Base-by-base conservation (phyloP, 768 basidiomycete genomes). In the Pulveroboletus sp. region DNA sequence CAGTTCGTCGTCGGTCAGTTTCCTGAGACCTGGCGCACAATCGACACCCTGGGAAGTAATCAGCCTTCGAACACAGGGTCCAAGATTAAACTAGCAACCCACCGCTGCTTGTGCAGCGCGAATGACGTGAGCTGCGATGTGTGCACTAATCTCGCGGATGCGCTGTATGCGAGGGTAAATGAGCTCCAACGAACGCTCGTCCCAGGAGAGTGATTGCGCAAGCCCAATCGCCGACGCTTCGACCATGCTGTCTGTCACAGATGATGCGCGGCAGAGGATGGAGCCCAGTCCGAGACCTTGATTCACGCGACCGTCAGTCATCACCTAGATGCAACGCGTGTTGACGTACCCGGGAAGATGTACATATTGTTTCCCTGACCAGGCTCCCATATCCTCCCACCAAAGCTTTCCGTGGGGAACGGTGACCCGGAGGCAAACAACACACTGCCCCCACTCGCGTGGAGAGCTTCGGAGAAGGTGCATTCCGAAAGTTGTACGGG, bases 341-440 rank as follows among this genome's bases (percentile, higher is more conserved):
- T 5, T 2, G 14, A 60, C 68, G 14, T 35, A 80, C 82, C 80
- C 41, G 82, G 83, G 75, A 85, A 85, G 60, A 87, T 86, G 66
- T 87, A 89, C 90, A 94, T 93, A 68, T 95, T 97, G 67, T 95
- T 97, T 23, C 93, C 93, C 69, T 97, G 94, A 20, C 90, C 90
- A 2, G 94, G 84, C 55, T 85, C 83, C 55, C 85, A 71, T 29
- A 56, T 75, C 45, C 70, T 72, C 25, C 82, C 83, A 31, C 75
- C 67, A 69, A 74, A 85, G 47, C 69, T 59, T 54, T 84, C 74
- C 39, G 77, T 73, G 13, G 80, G 77, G 79, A 94, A 97, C 4
- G 93, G 94, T 27, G 87, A 89, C 4, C 93, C 94, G 34, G 83
- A 85, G 1, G 94, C 93, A 62, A 93, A 97, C 48, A 97, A 79